Base-by-base conservation (phyloP, 1,284 basidiomycete genomes). In the Leccinum olivaceoglutinosum region DNA sequence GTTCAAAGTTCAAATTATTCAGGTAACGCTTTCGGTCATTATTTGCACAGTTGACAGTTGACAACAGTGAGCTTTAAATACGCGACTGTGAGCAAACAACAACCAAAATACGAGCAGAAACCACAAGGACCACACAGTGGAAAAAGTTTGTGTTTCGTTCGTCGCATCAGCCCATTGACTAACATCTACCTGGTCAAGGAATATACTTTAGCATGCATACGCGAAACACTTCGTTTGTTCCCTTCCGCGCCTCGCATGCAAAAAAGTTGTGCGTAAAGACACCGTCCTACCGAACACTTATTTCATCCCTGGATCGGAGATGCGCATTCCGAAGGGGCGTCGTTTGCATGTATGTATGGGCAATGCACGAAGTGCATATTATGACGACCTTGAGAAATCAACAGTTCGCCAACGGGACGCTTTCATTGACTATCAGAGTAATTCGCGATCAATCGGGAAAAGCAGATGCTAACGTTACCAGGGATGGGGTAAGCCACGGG, bases 401-500 rank as follows among this genome's bases (percentile, higher is more conserved):
- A 75, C 64, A 93, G 70, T 36, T 81, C 79, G 1, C 88, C 90
- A 5, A 93, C 89, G 0, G 92, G 86, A 0, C 92, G 29, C 29
- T 29, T 29, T 29, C 3, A 29, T 29, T 11, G 4, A 16, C 53
- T 16, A 64, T 69, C 39, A 69, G 58, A 18, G 41, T 41, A 36
- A 54, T 54, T 29, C 11, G 5, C 1, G 18, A 44, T 7, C 4
- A 11, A 36, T 53, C 58, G 16, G 39, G 36, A 56, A 63, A 29
- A 44, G 10, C 12, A 56, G 34, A 59, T 32, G 71, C 81, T 66
- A 61, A 85, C 83, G 67, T 94, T 92, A 59, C 82, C 84, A 0
- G 90, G 90, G 66, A 92, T 87, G 18, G 92, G 85, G 73, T 95
- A 95, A 16, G 89, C 76, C 0, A 87, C 81, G 0, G 93, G 93